Percentiles rank a stretch among this genome's conserved stretches.
Conservation (phyloP, 2,329 filamentous ascomycete species). For the Seiridium cupressi region DNA sequence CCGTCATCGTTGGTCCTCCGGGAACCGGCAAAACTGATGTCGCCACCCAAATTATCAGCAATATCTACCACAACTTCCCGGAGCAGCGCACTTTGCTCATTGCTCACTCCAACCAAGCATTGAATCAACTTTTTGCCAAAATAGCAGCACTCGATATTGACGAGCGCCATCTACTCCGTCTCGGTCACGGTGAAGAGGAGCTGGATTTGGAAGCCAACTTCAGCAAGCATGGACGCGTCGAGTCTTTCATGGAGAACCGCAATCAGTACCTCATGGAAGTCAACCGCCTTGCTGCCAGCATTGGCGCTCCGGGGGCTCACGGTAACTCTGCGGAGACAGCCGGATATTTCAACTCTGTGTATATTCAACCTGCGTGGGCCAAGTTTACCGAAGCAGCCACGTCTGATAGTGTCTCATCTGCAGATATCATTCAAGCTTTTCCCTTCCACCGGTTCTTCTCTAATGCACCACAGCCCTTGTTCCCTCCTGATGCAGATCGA, state of each 20-base stretch:
- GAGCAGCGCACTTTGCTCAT: constrained; percentile 87
- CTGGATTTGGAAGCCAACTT: constrained; percentile 83
- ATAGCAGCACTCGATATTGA: constrained; percentile 97
- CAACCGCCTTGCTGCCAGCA: constrained; percentile 77
- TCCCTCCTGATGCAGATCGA: constrained; percentile 64
- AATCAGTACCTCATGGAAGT: constrained; percentile 78
- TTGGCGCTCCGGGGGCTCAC: constrained; percentile 89
- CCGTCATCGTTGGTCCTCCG: constrained; percentile 89
- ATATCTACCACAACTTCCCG: constrained; percentile 98
- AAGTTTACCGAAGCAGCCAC: constrained; percentile 71
- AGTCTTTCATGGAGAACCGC: constrained; percentile 90
- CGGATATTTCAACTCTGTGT: constrained; percentile 93
- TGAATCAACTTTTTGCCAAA: constrained; percentile 97
- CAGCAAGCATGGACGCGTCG: constrained; percentile 91
- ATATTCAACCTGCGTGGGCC: constrained; percentile 83
- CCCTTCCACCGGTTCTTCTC: constrained; percentile 88
- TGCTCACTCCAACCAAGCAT: constrained; percentile 94
- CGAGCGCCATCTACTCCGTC: constrained; percentile 83
- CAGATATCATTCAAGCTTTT: constrained; percentile 70
- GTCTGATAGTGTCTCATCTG: constrained; percentile 51
- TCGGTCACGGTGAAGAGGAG: constrained; percentile 95
- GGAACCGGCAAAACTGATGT: constrained; percentile 99
- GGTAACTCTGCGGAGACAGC: constrained; percentile 95
- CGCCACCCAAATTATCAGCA: constrained; percentile 96
- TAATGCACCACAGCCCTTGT: constrained; percentile 82